These are phyloP conservation scores for Erucastrum elatum DNA, from an alignment of 345 rosid species.

Conservation along the genomic window DNA sequence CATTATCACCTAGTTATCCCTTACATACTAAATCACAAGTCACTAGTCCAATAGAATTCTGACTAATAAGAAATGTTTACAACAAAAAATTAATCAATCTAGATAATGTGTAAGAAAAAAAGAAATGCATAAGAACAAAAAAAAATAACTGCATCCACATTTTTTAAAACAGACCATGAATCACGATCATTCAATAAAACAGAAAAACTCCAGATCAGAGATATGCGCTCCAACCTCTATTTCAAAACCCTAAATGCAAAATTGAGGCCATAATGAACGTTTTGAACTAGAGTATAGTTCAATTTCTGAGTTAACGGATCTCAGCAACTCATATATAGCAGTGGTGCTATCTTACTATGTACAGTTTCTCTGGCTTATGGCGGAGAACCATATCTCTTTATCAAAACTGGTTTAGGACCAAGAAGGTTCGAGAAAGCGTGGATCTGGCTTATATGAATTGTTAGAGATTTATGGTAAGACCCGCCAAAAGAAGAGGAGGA, in stretches of 20 bases:
- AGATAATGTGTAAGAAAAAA: too few relatives aligned
- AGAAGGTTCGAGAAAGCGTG: background rate
- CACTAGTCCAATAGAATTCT: too few relatives aligned
- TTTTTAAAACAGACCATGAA: too few relatives aligned
- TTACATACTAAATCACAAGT: too few relatives aligned
- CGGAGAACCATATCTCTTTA: background rate
- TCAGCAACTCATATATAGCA: background rate
- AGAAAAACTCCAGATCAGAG: background rate
- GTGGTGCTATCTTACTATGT: background rate
- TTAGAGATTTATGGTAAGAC: background rate
- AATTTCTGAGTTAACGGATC: background rate
- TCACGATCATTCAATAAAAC: too few relatives aligned
- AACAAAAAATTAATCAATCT: too few relatives aligned
- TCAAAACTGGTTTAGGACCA: background rate
- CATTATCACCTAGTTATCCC: too few relatives aligned
- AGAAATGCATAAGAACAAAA: too few relatives aligned
- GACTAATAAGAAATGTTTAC: too few relatives aligned
- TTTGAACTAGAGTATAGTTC: background rate
- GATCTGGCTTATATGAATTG: background rate
- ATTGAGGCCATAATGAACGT: background rate
- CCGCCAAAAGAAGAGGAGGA: background rate
- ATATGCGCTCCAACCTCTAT: background rate
- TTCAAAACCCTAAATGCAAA: background rate
- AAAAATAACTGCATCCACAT: too few relatives aligned
- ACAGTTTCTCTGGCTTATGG: background rate